phyloP scores from a whole-genome alignment of 2,329 filamentous ascomycete species.

The Colletotrichum plurivorum region DNA sequence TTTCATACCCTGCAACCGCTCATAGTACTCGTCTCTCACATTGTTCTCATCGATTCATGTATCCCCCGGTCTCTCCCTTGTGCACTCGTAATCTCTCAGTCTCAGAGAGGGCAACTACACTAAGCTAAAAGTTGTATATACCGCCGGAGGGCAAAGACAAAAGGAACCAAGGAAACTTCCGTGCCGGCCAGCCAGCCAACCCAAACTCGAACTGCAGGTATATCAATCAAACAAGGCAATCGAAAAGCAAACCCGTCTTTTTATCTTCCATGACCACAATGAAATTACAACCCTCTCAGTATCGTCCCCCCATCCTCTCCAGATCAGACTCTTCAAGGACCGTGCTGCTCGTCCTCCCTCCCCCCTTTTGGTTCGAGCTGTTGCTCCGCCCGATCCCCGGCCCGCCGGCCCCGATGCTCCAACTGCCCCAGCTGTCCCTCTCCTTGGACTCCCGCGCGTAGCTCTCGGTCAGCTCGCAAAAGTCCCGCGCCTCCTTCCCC shows the following conservation, averaged over 20 bases:
- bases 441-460: slow-evolving; percentile 48
- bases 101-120: no score
- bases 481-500: slow-evolving; percentile 46
- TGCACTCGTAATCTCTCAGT: no score
- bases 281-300: slow-evolving; percentile 21
- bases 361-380: slow-evolving; percentile 27
- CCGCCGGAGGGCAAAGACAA: not conserved
- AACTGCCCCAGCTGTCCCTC: slow-evolving; percentile 54
- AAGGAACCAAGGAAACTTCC: not conserved
- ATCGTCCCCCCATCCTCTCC: slow-evolving; percentile 47
- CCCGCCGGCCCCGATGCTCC: slow-evolving; percentile 41
- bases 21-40: slow-evolving; percentile 7
- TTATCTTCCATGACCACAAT: not conserved
- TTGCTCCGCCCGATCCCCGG: slow-evolving; percentile 1
- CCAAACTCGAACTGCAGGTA: not conserved
- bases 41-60: slow-evolving; percentile 2
- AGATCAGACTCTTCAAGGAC: slow-evolving; percentile 46
- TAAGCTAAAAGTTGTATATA: not conserved
- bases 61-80: no score
- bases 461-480: slow-evolving; percentile 49
- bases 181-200: not conserved
- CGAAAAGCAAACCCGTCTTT: not conserved
- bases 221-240: not conserved
- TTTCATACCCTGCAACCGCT: not conserved
- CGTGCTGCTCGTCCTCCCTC: slow-evolving; percentile 41